Base-by-base conservation (phyloP, 495 filamentous ascomycete species). In the Penicillium paxilli region DNA sequence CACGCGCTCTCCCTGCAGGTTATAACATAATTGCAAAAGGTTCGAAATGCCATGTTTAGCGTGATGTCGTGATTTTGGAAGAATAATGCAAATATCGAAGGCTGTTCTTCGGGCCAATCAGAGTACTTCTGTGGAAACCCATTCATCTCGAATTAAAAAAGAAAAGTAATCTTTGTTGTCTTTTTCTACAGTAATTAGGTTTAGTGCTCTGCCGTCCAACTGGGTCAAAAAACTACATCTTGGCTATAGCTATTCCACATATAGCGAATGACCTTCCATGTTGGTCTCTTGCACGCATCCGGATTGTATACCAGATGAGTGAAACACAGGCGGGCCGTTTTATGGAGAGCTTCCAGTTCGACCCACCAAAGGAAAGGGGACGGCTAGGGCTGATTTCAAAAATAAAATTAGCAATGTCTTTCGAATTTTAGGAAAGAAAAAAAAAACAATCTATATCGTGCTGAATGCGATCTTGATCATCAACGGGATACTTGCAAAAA, bases 61-160 rank as follows among this genome's bases (percentile, higher is more conserved):
- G 40, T 42, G 21, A 42, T 42, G 40, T 42, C 40, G 40, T 42
- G 40, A 42, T 42, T 42, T 42, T 42, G 40, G 40, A 42, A 42
- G 4, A 42, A 11, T 42, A 42, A 22, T 23, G 40, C 40, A 42
- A 42, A 42, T 42, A 42, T 42, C 40, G 40, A 42, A 42, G 40
- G 19, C 40, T 21, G 16, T 42, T 14, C 19, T 10, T 8, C 17
- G 2, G 9, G 40, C 40, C 40, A 42, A 42, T 42, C 40, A 42
- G 6, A 42, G 5, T 8, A 0, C 40, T 8, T 20, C 19, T 4
- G 21, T 22, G 19, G 40, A 14, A 42, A 42, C 20, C 35, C 8
- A 11, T 8, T 21, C 19, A 42, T 22, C 8, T 10, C 19, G 40
- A 10, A 8, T 23, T 20, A 9, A 42, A 42, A 20, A 24, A 23